Percentiles rank a stretch among this genome's conserved stretches.
Evolutionary conservation across 805 yeast species (phyloP).

Genomic region (Saturnispora diversa): DNA sequence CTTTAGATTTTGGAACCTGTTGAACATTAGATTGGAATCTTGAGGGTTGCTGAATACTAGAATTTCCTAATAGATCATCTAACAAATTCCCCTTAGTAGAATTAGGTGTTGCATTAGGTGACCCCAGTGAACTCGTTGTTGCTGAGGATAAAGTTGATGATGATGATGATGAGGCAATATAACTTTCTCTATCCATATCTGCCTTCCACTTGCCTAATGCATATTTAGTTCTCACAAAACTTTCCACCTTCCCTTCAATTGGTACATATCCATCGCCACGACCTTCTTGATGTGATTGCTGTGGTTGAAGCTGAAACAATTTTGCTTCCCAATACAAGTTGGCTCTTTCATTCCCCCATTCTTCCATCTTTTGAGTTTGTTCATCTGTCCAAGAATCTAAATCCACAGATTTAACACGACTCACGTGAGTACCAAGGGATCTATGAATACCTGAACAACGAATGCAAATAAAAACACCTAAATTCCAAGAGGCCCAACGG

Average conservation of each 20-base stretch:
- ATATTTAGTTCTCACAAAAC: constrained; percentile 86
- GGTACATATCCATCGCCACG: constrained; percentile 60
- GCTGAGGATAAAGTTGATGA: constrained; percentile 10
- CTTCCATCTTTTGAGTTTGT: constrained; percentile 71
- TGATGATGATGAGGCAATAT: constrained; percentile 20
- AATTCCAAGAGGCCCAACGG: constrained; percentile 95
- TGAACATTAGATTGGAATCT: constrained; percentile 10
- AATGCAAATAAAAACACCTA: constrained; percentile 89
- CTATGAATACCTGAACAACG: constrained; percentile 95
- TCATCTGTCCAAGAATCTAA: constrained; percentile 95
- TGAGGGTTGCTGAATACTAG: constrained; percentile 7
- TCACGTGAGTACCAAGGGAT: constrained; percentile 91
- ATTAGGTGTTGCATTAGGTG: constrained; percentile 5
- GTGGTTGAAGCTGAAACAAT: constrained; percentile 15
- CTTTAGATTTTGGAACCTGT: constrained; percentile 3
- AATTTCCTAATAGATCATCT: constrained; percentile 7
- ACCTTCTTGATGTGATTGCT: constrained; percentile 9
- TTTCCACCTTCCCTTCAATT: constrained; percentile 75
- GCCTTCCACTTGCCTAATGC: constrained; percentile 81
- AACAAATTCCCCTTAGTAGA: constrained; percentile 3
- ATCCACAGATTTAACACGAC: constrained; percentile 88
- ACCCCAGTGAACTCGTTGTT: too few species aligned
- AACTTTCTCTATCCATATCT: constrained; percentile 35
- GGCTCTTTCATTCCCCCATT: constrained; percentile 80
- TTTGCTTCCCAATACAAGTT: constrained; percentile 80